Evolutionary conservation across 306 rosid species (phyloP).

Genomic region (Vachellia pachyceras): DNA sequence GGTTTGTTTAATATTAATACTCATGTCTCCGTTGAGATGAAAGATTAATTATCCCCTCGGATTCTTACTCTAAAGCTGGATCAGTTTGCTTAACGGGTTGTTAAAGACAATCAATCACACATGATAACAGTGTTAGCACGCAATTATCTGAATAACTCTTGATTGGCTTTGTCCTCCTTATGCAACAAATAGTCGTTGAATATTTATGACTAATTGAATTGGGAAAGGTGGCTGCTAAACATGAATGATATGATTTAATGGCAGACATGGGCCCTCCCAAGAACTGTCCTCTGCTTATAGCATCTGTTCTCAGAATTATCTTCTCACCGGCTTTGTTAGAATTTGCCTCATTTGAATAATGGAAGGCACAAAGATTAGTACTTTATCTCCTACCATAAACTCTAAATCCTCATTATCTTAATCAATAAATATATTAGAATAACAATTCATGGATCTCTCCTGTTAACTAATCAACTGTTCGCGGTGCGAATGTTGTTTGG

Average conservation of each 20-base stretch:
- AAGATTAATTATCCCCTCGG: conserved; percentile 45
- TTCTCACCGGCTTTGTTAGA: background rate
- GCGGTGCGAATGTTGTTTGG: background rate
- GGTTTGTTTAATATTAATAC: background rate
- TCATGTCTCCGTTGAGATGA: conserved; percentile 1
- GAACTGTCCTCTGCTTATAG: conserved; percentile 3
- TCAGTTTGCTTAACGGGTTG: conserved; percentile 35
- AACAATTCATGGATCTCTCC: conserved; percentile 3
- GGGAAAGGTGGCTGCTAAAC: conserved; percentile 29
- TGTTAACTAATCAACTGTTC: background rate
- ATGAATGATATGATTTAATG: conserved; percentile 33
- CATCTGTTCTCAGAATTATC: conserved; percentile 17
- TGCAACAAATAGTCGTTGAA: conserved; percentile 35
- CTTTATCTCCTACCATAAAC: background rate
- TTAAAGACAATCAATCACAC: conserved; percentile 3
- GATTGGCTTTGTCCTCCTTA: conserved; percentile 23
- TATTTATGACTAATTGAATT: conserved; percentile 32
- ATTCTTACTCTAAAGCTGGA: conserved; percentile 42
- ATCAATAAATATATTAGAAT: too few species aligned
- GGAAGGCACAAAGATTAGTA: conserved; percentile 28
- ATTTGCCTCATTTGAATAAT: conserved; percentile 14
- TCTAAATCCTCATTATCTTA: background rate
- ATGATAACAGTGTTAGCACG: background rate
- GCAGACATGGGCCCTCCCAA: conserved; percentile 41
- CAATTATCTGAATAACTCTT: background rate